Percentiles rank a stretch among this genome's conserved stretches.
These are phyloP conservation scores for Lepidium didymum DNA, from an alignment of 345 rosid species.

Conservation along the genomic window DNA sequence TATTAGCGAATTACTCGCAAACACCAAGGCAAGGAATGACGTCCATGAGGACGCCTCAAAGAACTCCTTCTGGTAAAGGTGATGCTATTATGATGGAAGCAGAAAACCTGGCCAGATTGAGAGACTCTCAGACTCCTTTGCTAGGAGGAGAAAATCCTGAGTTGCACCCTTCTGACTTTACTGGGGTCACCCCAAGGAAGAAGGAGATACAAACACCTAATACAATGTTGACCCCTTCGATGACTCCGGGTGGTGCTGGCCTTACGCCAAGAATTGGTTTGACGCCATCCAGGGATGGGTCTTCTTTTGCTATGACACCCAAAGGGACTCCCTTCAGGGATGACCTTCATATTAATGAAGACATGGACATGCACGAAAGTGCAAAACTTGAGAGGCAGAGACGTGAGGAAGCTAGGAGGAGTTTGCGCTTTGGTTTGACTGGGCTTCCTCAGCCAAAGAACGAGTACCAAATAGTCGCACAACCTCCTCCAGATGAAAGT, in stretches of 20 bases:
- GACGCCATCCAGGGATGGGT: slow-evolving; percentile 92
- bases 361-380: slow-evolving; percentile 68
- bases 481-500: slow-evolving; percentile 66
- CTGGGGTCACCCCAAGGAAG: slow-evolving; percentile 95
- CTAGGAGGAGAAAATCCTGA: slow-evolving; percentile 98
- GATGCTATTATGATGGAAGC: slow-evolving; percentile 99
- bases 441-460: slow-evolving; percentile 92
- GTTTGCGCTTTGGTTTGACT: slow-evolving; percentile 66
- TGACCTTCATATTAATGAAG: slow-evolving; percentile 93
- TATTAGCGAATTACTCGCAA: slow-evolving; percentile 83
- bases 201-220: slow-evolving; percentile 90
- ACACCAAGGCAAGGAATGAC: slow-evolving; percentile 89
- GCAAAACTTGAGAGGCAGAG: slow-evolving; percentile 71
- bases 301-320: slow-evolving; percentile 74
- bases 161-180: slow-evolving; percentile 97
- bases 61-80: slow-evolving; percentile 96
- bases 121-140: slow-evolving; percentile 97
- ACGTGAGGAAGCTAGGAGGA: slow-evolving; percentile 72
- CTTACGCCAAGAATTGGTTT: slow-evolving; percentile 81
- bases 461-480: slow-evolving; percentile 86
- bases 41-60: slow-evolving; percentile 84
- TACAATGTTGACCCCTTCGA: slow-evolving; percentile 82
- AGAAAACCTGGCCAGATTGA: slow-evolving; percentile 86
- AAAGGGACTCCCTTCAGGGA: slow-evolving; percentile 97
- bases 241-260: slow-evolving; percentile 79